phyloP scores from a whole-genome alignment of 2,329 filamentous ascomycete genomes.

The Microthyrium microscopicum region DNA sequence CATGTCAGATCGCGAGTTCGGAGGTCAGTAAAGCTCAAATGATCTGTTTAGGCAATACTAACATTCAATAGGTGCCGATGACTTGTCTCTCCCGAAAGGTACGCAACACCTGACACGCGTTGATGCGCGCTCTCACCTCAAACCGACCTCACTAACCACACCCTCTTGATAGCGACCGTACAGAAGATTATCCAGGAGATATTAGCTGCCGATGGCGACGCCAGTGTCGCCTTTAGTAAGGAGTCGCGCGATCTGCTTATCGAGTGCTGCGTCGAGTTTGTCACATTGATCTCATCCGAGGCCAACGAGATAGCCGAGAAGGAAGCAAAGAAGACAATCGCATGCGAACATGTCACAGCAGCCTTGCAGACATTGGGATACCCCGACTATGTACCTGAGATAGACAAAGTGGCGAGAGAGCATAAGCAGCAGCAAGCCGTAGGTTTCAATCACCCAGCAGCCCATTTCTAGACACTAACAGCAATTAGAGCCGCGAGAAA shows the following conservation, averaged over 20 bases:
- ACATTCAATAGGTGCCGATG: constrained; percentile 22
- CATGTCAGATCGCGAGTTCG: constrained; percentile 27
- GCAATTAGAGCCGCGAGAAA: constrained; percentile 67
- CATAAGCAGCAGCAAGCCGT: constrained; percentile 92
- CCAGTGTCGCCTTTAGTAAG: constrained; percentile 76
- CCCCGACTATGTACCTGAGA: constrained; percentile 75
- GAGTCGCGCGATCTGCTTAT: constrained; percentile 91
- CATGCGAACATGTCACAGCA: constrained; percentile 92
- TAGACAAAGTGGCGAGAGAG: constrained; percentile 71
- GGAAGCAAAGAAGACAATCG: constrained; percentile 98
- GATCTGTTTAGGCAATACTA: too few species aligned
- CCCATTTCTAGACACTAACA: background rate
- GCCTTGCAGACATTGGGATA: constrained; percentile 88
- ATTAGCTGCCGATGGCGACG: constrained; percentile 53
- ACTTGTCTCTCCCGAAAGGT: constrained; percentile 26
- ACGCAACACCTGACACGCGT: constrained; percentile 2
- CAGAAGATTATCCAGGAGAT: constrained; percentile 89
- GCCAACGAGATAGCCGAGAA: constrained; percentile 98
- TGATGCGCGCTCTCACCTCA: background rate
- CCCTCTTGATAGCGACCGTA: constrained; percentile 39
- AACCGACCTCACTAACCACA: background rate
- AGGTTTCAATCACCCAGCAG: constrained; percentile 14
- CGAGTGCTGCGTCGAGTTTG: constrained; percentile 98
- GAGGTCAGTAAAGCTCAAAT: constrained; percentile 17
- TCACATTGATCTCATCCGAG: constrained; percentile 94